phyloP scores from a whole-genome alignment of 495 filamentous ascomycete species.

The Penicillium nucicola region DNA sequence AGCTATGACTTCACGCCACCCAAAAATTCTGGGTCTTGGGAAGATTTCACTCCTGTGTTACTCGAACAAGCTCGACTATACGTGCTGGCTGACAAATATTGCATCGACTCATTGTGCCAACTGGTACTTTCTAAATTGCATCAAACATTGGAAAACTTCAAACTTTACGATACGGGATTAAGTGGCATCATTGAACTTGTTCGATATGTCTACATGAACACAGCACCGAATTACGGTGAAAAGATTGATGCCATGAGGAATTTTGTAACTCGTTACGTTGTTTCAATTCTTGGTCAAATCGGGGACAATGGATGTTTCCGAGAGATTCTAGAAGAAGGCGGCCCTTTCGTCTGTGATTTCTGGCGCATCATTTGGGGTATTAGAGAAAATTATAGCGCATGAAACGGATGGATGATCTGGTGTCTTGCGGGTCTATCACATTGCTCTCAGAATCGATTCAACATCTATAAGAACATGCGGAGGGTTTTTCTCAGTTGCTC shows the following conservation, averaged over 20 bases:
- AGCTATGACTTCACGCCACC: constrained; percentile 2
- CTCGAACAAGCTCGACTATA: constrained; percentile 39
- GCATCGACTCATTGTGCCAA: constrained; percentile 26
- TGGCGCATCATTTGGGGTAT: constrained; percentile 14
- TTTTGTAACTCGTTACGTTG: constrained; percentile 16
- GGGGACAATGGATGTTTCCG: constrained; percentile 14
- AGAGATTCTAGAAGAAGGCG: constrained; percentile 22
- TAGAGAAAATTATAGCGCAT: neutral
- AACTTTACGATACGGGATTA: constrained; percentile 20
- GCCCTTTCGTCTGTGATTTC: constrained; percentile 28
- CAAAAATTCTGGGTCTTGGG: constrained; percentile 2
- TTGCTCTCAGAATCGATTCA: too few species aligned
- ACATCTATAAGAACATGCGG: too few species aligned
- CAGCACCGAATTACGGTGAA: neutral
- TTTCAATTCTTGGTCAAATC: constrained; percentile 20
- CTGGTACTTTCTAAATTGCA: constrained; percentile 34
- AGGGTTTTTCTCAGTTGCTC: too few species aligned
- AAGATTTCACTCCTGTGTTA: constrained; percentile 38
- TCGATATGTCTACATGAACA: constrained; percentile 32
- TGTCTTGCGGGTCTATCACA: neutral
- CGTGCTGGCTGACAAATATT: constrained; percentile 35
- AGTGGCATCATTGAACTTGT: constrained; percentile 29
- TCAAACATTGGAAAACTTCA: constrained; percentile 28
- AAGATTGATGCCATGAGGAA: constrained; percentile 9
- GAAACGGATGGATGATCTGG: neutral